A percentile compares a stretch with the other conserved stretches of the same genome.
Evolutionary conservation across 2,329 filamentous ascomycete genomes (phyloP).

Genomic region (Colletotrichum viniferum): DNA sequence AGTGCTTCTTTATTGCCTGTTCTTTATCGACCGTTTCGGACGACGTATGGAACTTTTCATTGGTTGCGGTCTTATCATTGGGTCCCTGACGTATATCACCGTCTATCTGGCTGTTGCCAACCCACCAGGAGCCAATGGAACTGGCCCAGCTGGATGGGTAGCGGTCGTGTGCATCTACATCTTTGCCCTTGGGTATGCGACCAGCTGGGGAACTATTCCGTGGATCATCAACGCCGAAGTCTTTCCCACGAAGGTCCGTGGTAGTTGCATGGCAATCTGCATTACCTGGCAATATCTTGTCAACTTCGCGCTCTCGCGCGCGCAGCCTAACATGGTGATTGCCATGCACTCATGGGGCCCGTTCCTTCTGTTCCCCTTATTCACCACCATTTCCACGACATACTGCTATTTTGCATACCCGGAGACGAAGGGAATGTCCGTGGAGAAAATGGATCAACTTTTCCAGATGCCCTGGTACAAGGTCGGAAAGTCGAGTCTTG

Average conservation of each 20-base stretch:
- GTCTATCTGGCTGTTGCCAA: background rate
- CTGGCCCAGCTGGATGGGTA: background rate
- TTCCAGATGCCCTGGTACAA: background rate
- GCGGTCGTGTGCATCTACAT: background rate
- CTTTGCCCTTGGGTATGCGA: background rate
- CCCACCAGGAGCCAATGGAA: background rate
- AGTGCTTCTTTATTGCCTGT: background rate
- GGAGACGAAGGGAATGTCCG: constrained; percentile 34
- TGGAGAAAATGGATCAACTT: constrained; percentile 7
- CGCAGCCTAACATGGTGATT: background rate
- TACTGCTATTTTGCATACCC: constrained; percentile 44
- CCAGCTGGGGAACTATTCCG: background rate
- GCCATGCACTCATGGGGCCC: background rate
- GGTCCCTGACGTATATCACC: background rate
- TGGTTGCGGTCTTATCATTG: background rate
- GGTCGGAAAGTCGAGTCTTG: background rate
- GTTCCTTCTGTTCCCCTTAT: background rate
- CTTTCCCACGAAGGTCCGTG: background rate
- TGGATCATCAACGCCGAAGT: background rate
- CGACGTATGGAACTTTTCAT: background rate
- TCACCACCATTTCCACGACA: background rate
- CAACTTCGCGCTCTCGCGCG: background rate
- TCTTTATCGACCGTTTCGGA: background rate
- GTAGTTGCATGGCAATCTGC: background rate
- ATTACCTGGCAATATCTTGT: background rate